Conservation (phyloP, 495 filamentous ascomycete species). For the Talaromyces wortmannii region DNA sequence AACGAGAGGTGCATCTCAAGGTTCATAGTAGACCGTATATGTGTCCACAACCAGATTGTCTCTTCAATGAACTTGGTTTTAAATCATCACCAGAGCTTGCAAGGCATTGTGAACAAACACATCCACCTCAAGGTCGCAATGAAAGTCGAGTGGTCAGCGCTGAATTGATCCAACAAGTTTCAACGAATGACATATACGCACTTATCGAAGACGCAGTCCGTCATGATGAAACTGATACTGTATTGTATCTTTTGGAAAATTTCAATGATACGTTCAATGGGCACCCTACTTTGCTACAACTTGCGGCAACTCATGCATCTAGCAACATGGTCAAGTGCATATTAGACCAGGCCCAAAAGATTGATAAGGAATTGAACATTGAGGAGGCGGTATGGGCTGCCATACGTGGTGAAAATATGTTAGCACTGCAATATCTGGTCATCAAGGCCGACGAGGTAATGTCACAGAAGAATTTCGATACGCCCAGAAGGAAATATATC, state of each 20-base stretch:
- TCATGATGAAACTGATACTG: background rate
- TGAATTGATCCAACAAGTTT: background rate
- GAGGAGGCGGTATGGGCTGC: background rate
- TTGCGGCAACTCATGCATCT: background rate
- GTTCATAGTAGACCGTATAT: background rate
- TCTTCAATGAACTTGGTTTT: background rate
- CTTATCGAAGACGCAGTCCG: background rate
- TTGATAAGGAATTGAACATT: background rate
- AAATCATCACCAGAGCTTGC: background rate
- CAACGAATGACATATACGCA: background rate
- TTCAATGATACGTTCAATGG: background rate
- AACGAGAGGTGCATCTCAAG: background rate
- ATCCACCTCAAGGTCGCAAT: background rate
- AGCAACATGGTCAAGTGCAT: background rate
- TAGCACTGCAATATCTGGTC: background rate
- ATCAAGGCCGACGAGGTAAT: background rate
- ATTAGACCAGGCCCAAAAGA: background rate
- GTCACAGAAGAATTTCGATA: background rate
- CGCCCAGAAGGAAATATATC: background rate
- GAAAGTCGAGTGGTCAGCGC: background rate
- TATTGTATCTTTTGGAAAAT: background rate
- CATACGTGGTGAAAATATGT: background rate
- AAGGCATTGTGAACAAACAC: background rate
- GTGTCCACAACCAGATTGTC: background rate
- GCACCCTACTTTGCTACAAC: background rate